Base-by-base conservation (phyloP, 2,329 filamentous ascomycete species). In the Fusarium lyarnte region DNA sequence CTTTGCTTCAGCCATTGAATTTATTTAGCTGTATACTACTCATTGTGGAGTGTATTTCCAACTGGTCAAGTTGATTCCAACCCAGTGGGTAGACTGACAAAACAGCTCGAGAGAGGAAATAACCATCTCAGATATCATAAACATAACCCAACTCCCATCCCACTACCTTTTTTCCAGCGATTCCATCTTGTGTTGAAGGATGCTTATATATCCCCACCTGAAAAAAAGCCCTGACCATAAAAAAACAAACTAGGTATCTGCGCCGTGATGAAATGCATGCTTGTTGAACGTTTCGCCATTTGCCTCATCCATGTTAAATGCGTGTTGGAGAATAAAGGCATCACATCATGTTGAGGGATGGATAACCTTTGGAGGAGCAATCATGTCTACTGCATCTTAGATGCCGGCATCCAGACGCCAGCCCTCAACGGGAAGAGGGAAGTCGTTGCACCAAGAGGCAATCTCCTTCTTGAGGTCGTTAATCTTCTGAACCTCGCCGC, bases 401-500 rank as follows among this genome's bases (percentile, higher is more conserved):
- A 90, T 82, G 75, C 87, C 87, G 68, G 88, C 88, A 76, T 90
- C 88, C 65, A 85, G 80, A 79, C 90, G 88, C 90, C 90, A 92
- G 79, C 90, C 90, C 86, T 92, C 90, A 73, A 97, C 91, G 69
- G 96, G 96, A 71, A 99, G 92, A 80, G 96, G 96, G 93, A 98
- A 99, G 76, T 89, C 90, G 81, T 88, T 89, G 81, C 93, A 94
- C 95, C 95, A 99, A 53, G 85, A 85, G 51, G 94, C 87, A 82
- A 99, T 94, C 89, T 98, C 95, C 87, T 94, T 92, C 87, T 91
- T 93, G 82, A 97, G 88, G 76, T 88, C 89, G 82, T 93, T 91
- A 85, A 99, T 95, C 87, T 95, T 93, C 69, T 89, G 84, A 53
- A 97, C 88, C 80, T 92, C 89, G 73, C 94, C 95, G 76, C 88